Base-by-base conservation (phyloP, 768 basidiomycete genomes). In the Chalciporus piperatus region DNA sequence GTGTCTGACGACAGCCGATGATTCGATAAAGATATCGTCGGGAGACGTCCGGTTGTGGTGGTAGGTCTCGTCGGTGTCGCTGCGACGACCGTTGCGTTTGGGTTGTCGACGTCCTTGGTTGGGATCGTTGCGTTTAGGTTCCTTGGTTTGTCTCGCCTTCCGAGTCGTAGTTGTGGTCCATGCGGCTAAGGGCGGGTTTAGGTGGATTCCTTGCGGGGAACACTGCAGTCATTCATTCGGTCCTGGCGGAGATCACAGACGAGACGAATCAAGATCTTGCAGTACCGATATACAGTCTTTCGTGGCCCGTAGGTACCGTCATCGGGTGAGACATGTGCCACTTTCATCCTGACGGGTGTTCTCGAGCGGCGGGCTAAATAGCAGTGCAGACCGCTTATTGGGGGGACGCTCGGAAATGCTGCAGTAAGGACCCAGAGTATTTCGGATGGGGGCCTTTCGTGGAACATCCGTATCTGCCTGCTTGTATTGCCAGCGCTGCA, bases 201-300 rank as follows among this genome's bases (percentile, higher is more conserved):
- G 84, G 80, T n/a, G 84, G 85, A n/a, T 61, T 82, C 20, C 75
- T 81, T 52, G 77, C 79, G 9, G 84, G 83, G 35, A 86, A 81
- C 52, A 65, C 80, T 37, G 82, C 82, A 9, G 84, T 85, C 8
- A 74, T 85, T 27, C 79, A 83, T 47, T 79, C 80, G 2, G 75
- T 82, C 19, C 70, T 87, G 0, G 76, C 79, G 3, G 84, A 87
- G 63, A 69, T 87, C 23, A 83, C 83, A 8, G 82, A 87, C 59
- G 62, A 76, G 8, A 79, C 78, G 8, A 85, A 87, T 54, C 80
- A 83, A 65, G 76, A 78, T 6, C 57, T 75, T 20, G 81, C 80
- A 13, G 81, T 81, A 58, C 78, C 83, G 3, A 69, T 84, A 12
- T 84, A 81, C 56, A 78, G 77, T 10, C 65, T 84, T 12, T 74